Percentiles rank a stretch among this genome's conserved stretches.
Conservation (phyloP, 2,329 filamentous ascomycete genomes). For the Pestalotiopsis sp. region DNA sequence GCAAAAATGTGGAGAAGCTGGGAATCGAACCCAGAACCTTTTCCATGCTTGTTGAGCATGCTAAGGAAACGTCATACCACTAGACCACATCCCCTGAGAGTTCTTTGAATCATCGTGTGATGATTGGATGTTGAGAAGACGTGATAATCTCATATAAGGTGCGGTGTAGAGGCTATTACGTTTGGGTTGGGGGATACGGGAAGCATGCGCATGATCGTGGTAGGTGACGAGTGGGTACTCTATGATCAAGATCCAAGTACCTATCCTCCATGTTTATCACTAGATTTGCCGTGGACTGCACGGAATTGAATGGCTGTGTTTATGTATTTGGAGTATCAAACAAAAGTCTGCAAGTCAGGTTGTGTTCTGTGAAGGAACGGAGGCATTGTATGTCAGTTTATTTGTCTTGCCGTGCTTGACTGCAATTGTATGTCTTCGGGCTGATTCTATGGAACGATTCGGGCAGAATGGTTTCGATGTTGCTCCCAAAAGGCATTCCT, state of each 20-base stretch:
- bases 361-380: no score
- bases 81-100: slow-evolving; percentile 12
- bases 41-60: slow-evolving; percentile 16
- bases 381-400: no score
- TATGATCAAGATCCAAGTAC: not conserved
- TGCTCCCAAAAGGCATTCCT: no score
- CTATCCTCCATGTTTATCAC: not conserved
- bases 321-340: no score
- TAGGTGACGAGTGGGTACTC: slow-evolving; percentile 2
- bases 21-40: slow-evolving; percentile 20
- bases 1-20: slow-evolving; percentile 15
- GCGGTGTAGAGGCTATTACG: not conserved
- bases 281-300: not conserved
- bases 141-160: not conserved
- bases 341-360: no score
- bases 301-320: not conserved
- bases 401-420: no score
- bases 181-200: not conserved
- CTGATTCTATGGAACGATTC: no score
- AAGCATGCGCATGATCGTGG: not conserved
- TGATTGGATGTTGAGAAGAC: not conserved
- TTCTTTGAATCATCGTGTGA: not conserved
- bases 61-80: slow-evolving; percentile 19
- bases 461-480: no score
- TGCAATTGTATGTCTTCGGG: no score